These are phyloP conservation scores for Pichia sp. DNA, from an alignment of 1,139 yeast species.

Conservation along the genomic window DNA sequence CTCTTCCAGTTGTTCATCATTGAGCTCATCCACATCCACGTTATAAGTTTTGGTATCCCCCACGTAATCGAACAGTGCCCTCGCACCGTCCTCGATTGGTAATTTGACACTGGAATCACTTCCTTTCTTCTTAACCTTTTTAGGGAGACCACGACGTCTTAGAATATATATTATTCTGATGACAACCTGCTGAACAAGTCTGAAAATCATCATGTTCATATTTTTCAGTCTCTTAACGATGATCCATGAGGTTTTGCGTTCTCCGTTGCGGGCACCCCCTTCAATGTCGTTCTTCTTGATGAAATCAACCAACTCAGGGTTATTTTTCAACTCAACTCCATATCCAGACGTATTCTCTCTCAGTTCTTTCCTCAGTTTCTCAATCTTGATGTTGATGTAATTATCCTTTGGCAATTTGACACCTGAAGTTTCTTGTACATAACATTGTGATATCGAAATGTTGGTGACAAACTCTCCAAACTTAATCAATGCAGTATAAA, in stretches of 20 bases:
- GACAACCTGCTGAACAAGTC: constrained; percentile 24
- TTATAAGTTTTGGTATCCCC: too few relatives aligned
- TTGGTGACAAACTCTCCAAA: constrained; percentile 58
- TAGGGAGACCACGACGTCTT: background rate
- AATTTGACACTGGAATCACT: too few relatives aligned
- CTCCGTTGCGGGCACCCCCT: constrained; percentile 13
- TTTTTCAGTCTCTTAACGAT: constrained; percentile 11
- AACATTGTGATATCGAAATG: constrained; percentile 60
- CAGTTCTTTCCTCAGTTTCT: constrained; percentile 1
- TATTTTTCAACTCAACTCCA: constrained; percentile 15
- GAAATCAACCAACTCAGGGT: constrained; percentile 20
- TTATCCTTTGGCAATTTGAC: constrained; percentile 45
- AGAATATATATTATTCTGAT: background rate
- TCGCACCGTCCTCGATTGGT: too few relatives aligned
- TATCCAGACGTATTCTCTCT: constrained; percentile 14
- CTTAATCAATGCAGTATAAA: constrained; percentile 53
- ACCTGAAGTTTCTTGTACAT: constrained; percentile 51
- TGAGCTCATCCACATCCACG: constrained; percentile 24
- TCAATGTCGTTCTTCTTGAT: constrained; percentile 12
- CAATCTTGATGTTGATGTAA: constrained; percentile 42
- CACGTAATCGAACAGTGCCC: too few relatives aligned
- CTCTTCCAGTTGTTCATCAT: constrained; percentile 24
- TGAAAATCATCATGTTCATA: constrained; percentile 14
- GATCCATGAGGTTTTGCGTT: constrained; percentile 11
- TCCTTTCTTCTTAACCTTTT: background rate